Evolutionary conservation across 768 basidiomycete genomes (phyloP).

Genomic region (Rubroboletus satanas): DNA sequence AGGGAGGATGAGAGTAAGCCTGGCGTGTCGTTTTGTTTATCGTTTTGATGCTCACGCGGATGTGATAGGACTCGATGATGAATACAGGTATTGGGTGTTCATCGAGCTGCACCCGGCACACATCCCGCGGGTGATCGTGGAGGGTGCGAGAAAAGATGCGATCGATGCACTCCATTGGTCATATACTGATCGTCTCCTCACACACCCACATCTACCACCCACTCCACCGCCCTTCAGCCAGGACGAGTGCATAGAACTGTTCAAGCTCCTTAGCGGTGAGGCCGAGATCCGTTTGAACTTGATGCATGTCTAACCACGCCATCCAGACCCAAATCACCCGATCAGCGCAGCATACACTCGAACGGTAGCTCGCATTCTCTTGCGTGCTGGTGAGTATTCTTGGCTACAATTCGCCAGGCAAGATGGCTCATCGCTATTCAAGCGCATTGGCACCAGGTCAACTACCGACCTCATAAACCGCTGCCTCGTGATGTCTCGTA

Average conservation of each 20-base stretch:
- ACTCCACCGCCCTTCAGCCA: constrained; percentile 67
- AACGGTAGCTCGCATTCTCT: constrained; percentile 61
- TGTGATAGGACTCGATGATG: constrained; percentile 62
- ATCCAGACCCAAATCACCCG: constrained; percentile 19
- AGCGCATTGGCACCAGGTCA: constrained; percentile 66
- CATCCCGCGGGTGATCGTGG: constrained; percentile 44
- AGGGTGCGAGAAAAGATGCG: constrained; percentile 60
- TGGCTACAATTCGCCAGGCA: background rate
- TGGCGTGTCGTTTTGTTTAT: background rate
- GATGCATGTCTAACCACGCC: constrained; percentile 1
- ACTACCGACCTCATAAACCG: constrained; percentile 67
- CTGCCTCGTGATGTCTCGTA: constrained; percentile 51
- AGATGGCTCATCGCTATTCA: constrained; percentile 3
- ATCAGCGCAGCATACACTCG: constrained; percentile 49
- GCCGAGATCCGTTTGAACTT: background rate
- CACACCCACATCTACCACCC: constrained; percentile 43
- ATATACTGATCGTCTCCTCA: constrained; percentile 73
- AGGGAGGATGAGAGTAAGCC: constrained; percentile 42
- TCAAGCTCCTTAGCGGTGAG: constrained; percentile 47
- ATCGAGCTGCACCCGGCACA: constrained; percentile 80
- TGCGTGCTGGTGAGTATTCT: constrained; percentile 56
- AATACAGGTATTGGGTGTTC: constrained; percentile 80
- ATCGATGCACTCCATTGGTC: constrained; percentile 77
- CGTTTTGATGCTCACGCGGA: background rate
- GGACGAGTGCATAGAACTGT: constrained; percentile 74